These are phyloP conservation scores for Mycena venus DNA, from an alignment of 768 basidiomycete species.

Conservation along the genomic window DNA sequence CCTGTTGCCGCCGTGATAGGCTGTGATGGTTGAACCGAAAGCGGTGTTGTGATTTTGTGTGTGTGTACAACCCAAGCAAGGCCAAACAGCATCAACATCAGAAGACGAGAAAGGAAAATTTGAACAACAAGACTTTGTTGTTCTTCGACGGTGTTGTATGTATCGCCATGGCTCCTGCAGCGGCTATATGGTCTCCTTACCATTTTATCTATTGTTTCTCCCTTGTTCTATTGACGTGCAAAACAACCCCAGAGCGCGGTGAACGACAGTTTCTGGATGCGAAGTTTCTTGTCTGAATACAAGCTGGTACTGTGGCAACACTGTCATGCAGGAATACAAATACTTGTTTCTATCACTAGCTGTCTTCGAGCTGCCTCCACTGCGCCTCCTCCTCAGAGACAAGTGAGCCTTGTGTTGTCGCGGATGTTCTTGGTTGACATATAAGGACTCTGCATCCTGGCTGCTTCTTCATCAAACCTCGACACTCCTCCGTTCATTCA, in stretches of 20 bases:
- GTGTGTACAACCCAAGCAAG: background rate
- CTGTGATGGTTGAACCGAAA: background rate
- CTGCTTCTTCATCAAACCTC: too few relatives aligned
- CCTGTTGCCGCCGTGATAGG: background rate
- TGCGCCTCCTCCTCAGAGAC: background rate
- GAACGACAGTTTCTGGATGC: background rate
- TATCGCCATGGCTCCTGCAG: conserved; percentile 8
- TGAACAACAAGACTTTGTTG: conserved; percentile 7
- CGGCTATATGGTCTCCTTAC: background rate
- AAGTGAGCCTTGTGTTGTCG: background rate
- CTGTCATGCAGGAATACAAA: conserved; percentile 1
- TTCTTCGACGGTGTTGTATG: background rate
- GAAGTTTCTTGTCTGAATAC: background rate
- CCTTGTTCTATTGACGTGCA: background rate
- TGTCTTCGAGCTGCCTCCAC: background rate
- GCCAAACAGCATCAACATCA: too few relatives aligned
- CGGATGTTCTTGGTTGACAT: background rate
- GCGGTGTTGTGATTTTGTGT: background rate
- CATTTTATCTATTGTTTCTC: background rate
- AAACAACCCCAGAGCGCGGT: background rate
- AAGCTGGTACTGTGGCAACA: conserved; percentile 2
- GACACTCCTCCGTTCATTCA: background rate
- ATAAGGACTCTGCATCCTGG: background rate
- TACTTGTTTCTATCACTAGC: background rate
- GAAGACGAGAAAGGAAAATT: background rate